These are phyloP conservation scores for Pythium sukuiense DNA, from an alignment of 352 stramenopile genomes.

Conservation along the genomic window DNA sequence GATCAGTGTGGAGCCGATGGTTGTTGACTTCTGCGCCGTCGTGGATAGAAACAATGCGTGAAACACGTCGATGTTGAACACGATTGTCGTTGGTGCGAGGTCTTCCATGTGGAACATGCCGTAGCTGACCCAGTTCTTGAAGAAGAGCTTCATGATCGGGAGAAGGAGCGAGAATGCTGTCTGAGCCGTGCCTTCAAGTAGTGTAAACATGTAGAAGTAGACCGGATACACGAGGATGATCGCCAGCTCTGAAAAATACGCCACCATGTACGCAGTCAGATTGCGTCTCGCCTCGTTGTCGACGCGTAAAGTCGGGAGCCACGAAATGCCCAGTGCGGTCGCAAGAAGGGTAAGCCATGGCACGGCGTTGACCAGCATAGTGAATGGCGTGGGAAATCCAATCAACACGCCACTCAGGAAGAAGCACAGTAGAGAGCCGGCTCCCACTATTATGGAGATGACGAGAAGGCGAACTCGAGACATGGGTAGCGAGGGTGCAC, in stretches of 20 bases:
- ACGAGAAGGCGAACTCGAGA: not conserved
- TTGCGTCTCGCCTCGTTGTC: not conserved
- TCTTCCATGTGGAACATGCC: conserved; percentile 13
- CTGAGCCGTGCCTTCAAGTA: not conserved
- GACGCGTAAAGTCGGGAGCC: not conserved
- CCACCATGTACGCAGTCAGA: not conserved
- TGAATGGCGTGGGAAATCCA: conserved; percentile 15
- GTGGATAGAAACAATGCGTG: conserved; percentile 20
- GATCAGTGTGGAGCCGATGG: not conserved
- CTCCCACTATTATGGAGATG: not conserved
- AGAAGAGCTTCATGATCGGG: conserved; percentile 16
- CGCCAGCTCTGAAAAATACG: not conserved
- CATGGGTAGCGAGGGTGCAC: not conserved
- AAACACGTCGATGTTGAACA: conserved; percentile 25
- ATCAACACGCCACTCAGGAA: not conserved
- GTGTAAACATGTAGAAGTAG: conserved; percentile 10
- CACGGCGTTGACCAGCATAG: not conserved
- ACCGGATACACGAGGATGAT: conserved; percentile 15
- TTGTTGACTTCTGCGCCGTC: conserved; percentile 14
- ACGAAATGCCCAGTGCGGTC: not conserved
- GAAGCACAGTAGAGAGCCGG: not conserved
- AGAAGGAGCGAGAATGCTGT: conserved; percentile 1
- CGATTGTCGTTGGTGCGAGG: conserved; percentile 8
- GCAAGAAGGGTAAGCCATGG: not conserved
- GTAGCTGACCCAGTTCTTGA: conserved; percentile 13